phyloP scores from a whole-genome alignment of 305 asterid genomes.

The Fraxinus platypoda region DNA sequence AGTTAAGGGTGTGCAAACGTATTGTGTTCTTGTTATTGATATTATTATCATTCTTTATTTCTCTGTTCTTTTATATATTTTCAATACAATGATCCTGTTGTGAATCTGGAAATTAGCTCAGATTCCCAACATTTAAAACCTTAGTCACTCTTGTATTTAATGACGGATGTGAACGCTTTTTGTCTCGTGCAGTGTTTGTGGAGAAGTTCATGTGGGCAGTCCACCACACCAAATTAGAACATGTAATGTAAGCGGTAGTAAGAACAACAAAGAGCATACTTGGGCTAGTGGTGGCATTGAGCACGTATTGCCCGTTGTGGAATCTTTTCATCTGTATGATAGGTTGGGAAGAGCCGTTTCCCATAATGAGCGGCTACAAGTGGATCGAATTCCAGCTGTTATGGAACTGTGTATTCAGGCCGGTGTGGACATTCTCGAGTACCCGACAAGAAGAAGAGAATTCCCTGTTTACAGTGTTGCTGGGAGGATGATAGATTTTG shows the following conservation, averaged over 20 bases:
- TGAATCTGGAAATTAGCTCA: not conserved
- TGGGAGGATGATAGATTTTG: slow-evolving; percentile 64
- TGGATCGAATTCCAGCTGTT: slow-evolving; percentile 70
- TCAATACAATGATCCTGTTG: not conserved
- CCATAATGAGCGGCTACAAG: slow-evolving; percentile 63
- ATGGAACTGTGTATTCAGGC: slow-evolving; percentile 78
- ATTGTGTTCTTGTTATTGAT: not conserved
- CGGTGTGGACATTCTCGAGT: slow-evolving; percentile 58
- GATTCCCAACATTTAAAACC: not conserved
- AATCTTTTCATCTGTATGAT: slow-evolving; percentile 72
- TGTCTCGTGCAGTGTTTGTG: slow-evolving; percentile 48
- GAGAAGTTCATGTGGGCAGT: slow-evolving; percentile 69
- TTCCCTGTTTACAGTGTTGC: slow-evolving; percentile 62
- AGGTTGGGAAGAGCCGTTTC: slow-evolving; percentile 74
- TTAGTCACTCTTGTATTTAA: not conserved
- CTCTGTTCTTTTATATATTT: not conserved
- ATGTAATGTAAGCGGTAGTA: slow-evolving; percentile 56
- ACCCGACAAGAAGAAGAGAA: slow-evolving; percentile 59
- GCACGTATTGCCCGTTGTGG: slow-evolving; percentile 49
- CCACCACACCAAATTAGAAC: slow-evolving; percentile 69
- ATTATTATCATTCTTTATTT: not conserved
- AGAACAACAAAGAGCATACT: slow-evolving; percentile 50
- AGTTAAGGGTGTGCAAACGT: not conserved
- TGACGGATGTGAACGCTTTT: not conserved
- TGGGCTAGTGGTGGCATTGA: slow-evolving; percentile 64